Evolutionary conservation across 768 basidiomycete species (phyloP).

Genomic region (Austroboletus festivus): DNA sequence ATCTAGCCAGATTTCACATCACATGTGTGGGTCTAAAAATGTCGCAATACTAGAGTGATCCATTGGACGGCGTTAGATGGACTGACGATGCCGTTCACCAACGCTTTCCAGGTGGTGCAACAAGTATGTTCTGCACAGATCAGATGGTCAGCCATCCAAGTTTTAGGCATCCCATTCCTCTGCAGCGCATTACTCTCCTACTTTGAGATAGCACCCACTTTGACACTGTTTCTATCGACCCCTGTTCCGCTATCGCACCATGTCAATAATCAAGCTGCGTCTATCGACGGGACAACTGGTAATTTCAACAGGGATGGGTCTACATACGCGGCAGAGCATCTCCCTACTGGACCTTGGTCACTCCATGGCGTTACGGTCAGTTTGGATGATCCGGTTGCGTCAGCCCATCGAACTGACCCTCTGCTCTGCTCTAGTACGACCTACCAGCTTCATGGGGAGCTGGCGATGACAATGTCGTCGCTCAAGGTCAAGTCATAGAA

Average conservation of each 20-base stretch:
- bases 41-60: no score
- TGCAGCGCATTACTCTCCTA: conserved; percentile 21
- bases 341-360: conserved; percentile 38
- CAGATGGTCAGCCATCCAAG: conserved; percentile 8
- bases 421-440: conserved; percentile 35
- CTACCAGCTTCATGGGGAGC: conserved; percentile 42
- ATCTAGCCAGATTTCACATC: no score
- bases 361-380: conserved; percentile 40
- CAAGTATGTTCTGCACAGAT: conserved; percentile 8
- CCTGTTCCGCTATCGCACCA: conserved; percentile 29
- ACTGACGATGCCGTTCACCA: no score
- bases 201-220: conserved; percentile 11
- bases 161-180: conserved; percentile 20
- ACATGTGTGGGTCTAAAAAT: no score
- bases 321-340: conserved; percentile 40
- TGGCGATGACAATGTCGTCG: conserved; percentile 43
- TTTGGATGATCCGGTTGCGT: background rate
- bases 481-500: conserved; percentile 39
- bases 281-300: conserved; percentile 34
- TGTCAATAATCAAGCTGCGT: conserved; percentile 45
- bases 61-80: no score
- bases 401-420: background rate
- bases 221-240: conserved; percentile 32
- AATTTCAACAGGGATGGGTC: conserved; percentile 39
- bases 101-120: conserved; percentile 5